Percentiles rank a stretch among this genome's conserved stretches.
Conservation (phyloP, 306 rosid species). For the Rubus idaeus region DNA sequence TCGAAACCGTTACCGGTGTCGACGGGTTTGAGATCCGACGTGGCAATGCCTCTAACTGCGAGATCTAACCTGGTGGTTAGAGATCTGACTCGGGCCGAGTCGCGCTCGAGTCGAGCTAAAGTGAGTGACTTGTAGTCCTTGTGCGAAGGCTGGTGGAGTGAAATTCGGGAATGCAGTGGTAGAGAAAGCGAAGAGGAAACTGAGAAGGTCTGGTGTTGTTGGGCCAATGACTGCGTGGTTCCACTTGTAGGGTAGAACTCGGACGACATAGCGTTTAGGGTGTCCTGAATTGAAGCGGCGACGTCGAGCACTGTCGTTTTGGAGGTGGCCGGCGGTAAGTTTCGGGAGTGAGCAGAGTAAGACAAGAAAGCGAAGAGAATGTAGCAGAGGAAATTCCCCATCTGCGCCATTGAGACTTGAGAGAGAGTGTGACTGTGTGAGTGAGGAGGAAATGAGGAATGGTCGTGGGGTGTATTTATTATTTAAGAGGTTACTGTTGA, state of each 20-base stretch:
- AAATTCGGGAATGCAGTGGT: constrained; percentile 54
- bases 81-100: constrained; percentile 73
- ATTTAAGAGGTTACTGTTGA: neutral
- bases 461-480: neutral
- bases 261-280: constrained; percentile 21
- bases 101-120: constrained; percentile 61
- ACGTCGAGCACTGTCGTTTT: constrained; percentile 59
- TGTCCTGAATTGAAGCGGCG: constrained; percentile 38
- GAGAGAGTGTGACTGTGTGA: neutral
- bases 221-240: constrained; percentile 5
- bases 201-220: constrained; percentile 3
- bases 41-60: constrained; percentile 30
- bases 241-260: constrained; percentile 3
- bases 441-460: neutral
- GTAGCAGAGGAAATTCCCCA: constrained; percentile 19
- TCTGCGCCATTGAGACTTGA: constrained; percentile 18
- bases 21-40: constrained; percentile 47
- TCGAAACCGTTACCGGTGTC: neutral
- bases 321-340: neutral
- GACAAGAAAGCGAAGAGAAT: constrained; percentile 24
- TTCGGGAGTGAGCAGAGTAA: constrained; percentile 34
- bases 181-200: constrained; percentile 27
- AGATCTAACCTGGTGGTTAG: constrained; percentile 53
- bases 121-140: constrained; percentile 54
- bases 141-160: constrained; percentile 36